Conservation (phyloP, 2,329 filamentous ascomycete genomes). For the Neoascochyta sp. region DNA sequence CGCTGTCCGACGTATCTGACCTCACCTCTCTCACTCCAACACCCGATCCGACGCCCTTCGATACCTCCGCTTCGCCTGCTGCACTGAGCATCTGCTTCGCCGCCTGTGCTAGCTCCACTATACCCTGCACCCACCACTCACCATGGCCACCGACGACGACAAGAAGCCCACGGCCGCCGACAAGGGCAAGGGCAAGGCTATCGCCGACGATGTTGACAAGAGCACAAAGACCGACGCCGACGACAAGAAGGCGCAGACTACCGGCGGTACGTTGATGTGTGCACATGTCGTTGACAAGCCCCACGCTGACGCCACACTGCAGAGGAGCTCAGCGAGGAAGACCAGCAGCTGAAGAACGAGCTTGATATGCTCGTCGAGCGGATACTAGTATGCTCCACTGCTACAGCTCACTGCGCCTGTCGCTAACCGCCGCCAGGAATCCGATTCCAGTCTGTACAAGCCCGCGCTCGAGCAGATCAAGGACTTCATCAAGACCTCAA, state of each 20-base stretch:
- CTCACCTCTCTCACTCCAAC: too few relatives aligned
- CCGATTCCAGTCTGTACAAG: constrained; percentile 83
- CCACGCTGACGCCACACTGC: constrained; percentile 42
- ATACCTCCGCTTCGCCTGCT: too few relatives aligned
- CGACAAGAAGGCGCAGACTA: constrained; percentile 65
- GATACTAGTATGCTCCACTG: constrained; percentile 62
- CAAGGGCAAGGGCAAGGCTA: constrained; percentile 95
- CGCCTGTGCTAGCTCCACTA: constrained; percentile 36
- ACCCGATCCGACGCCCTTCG: too few relatives aligned
- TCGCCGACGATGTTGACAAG: constrained; percentile 60
- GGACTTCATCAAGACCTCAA: constrained; percentile 97
- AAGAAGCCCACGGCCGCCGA: constrained; percentile 75
- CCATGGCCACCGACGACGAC: constrained; percentile 88
- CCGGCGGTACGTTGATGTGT: constrained; percentile 48
- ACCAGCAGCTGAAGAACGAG: constrained; percentile 96
- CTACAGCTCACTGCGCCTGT: constrained; percentile 10
- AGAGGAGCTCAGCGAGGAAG: constrained; percentile 96
- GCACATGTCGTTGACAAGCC: too few relatives aligned
- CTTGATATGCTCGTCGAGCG: constrained; percentile 97
- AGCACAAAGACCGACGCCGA: constrained; percentile 68
- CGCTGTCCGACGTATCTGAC: too few relatives aligned
- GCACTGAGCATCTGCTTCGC: constrained; percentile 29
- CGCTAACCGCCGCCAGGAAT: constrained; percentile 59
- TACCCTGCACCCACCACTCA: constrained; percentile 49
- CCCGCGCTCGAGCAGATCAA: constrained; percentile 94